phyloP scores from a whole-genome alignment of 2,329 filamentous ascomycete genomes.

The Colletotrichum godetiae region DNA sequence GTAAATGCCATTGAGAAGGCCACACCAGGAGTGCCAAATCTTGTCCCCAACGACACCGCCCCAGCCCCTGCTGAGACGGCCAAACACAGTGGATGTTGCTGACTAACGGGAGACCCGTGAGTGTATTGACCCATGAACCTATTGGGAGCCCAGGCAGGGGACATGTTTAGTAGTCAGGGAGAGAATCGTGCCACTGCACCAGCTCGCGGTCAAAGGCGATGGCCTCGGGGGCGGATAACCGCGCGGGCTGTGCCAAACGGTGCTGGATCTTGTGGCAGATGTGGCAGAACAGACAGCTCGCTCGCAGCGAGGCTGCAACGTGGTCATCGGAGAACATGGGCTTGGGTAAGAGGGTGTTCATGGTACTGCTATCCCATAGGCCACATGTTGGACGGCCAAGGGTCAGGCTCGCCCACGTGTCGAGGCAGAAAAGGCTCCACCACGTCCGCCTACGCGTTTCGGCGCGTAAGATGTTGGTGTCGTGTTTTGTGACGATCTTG shows the following conservation, averaged over 20 bases:
- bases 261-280: constrained; percentile 44
- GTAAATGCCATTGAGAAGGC: too few relatives aligned
- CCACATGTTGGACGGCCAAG: constrained; percentile 50
- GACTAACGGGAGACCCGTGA: too few relatives aligned
- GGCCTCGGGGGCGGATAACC: constrained; percentile 40
- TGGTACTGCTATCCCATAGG: constrained; percentile 43
- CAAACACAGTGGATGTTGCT: too few relatives aligned
- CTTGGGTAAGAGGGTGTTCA: constrained; percentile 43
- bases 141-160: too few relatives aligned
- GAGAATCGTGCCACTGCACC: constrained; percentile 39
- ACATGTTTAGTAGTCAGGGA: constrained; percentile 38
- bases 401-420: constrained; percentile 55
- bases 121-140: too few relatives aligned
- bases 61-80: too few relatives aligned
- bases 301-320: constrained; percentile 39
- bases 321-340: constrained; percentile 39
- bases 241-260: constrained; percentile 42
- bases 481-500: neutral
- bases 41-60: too few relatives aligned
- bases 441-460: constrained; percentile 53
- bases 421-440: constrained; percentile 56
- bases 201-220: constrained; percentile 42
- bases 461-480: constrained; percentile 3
- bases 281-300: constrained; percentile 43
- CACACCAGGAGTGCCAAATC: too few relatives aligned